These are phyloP conservation scores for Aurinia saxatilis DNA, from an alignment of 345 rosid genomes.

Conservation along the genomic window DNA sequence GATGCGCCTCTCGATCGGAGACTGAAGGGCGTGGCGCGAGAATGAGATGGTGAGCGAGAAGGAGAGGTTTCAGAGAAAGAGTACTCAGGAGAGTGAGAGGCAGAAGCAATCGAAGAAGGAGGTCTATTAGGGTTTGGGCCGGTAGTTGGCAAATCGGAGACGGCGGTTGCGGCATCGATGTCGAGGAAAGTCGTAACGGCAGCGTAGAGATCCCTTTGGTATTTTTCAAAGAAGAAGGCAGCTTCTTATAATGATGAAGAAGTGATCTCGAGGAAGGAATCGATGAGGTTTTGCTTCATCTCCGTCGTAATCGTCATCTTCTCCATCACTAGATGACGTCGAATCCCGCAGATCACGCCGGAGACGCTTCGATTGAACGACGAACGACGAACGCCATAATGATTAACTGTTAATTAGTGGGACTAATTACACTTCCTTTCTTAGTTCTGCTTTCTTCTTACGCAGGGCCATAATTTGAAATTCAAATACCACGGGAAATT, in stretches of 20 bases:
- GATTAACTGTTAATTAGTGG: no score
- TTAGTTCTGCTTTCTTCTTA: no score
- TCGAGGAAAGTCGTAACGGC: slow-evolving; percentile 94
- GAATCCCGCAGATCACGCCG: no score
- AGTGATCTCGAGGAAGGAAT: slow-evolving; percentile 79
- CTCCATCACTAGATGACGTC: slow-evolving; percentile 19
- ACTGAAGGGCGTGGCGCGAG: slow-evolving; percentile 41
- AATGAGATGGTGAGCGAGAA: slow-evolving; percentile 57
- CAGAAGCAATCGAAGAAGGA: slow-evolving; percentile 15
- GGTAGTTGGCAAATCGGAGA: neutral
- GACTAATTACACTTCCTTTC: no score
- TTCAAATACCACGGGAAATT: no score
- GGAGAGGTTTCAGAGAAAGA: slow-evolving; percentile 47
- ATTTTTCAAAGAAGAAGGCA: slow-evolving; percentile 73
- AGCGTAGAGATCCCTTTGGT: slow-evolving; percentile 80
- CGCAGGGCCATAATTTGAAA: no score
- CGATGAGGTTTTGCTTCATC: slow-evolving; percentile 31
- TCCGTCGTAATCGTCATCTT: slow-evolving; percentile 13
- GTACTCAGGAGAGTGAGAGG: slow-evolving; percentile 38
- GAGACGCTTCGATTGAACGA: no score
- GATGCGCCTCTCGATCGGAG: slow-evolving; percentile 47
- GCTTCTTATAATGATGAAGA: slow-evolving; percentile 82
- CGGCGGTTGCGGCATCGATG: slow-evolving; percentile 24
- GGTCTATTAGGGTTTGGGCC: slow-evolving; percentile 16
- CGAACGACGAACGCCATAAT: no score